Percentiles rank a stretch among this genome's conserved stretches.
Evolutionary conservation across 2,329 filamentous ascomycete species (phyloP).

Genomic region (Neophaeococcomyces mojaviensis): DNA sequence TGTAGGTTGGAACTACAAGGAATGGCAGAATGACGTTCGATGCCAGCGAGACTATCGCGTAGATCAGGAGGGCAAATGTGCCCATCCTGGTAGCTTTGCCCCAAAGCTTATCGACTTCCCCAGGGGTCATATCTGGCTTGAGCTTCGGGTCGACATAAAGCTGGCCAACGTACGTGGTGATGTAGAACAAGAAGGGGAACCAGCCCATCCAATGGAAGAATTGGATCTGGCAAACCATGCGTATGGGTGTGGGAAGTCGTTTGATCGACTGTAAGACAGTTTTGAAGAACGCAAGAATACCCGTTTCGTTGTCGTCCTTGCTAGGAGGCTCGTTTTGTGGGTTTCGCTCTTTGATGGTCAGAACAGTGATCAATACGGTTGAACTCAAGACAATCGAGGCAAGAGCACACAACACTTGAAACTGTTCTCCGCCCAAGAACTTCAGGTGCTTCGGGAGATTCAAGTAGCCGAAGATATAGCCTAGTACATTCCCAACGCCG

Average conservation of each 20-base stretch:
- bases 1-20: slow-evolving; percentile 74
- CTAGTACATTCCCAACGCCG: slow-evolving; percentile 82
- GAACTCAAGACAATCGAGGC: slow-evolving; percentile 64
- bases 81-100: slow-evolving; percentile 79
- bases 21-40: slow-evolving; percentile 80
- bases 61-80: slow-evolving; percentile 81
- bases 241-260: slow-evolving; percentile 72
- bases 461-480: slow-evolving; percentile 79
- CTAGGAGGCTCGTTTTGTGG: slow-evolving; percentile 63
- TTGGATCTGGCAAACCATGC: slow-evolving; percentile 72
- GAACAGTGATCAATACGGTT: slow-evolving; percentile 65
- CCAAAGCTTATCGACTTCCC: slow-evolving; percentile 71
- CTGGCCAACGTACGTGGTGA: slow-evolving; percentile 86
- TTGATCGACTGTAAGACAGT: slow-evolving; percentile 69
- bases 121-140: slow-evolving; percentile 64
- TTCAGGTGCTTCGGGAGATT: slow-evolving; percentile 67
- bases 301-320: slow-evolving; percentile 48
- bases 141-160: slow-evolving; percentile 84
- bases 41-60: slow-evolving; percentile 73
- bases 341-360: slow-evolving; percentile 68
- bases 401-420: slow-evolving; percentile 84
- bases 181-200: slow-evolving; percentile 94
- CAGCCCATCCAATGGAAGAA: slow-evolving; percentile 90
- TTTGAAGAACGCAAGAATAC: slow-evolving; percentile 70
- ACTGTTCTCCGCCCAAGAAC: slow-evolving; percentile 80